Conservation (phyloP, 2,329 filamentous ascomycete genomes). For the Decorospora gaudefroyi region DNA sequence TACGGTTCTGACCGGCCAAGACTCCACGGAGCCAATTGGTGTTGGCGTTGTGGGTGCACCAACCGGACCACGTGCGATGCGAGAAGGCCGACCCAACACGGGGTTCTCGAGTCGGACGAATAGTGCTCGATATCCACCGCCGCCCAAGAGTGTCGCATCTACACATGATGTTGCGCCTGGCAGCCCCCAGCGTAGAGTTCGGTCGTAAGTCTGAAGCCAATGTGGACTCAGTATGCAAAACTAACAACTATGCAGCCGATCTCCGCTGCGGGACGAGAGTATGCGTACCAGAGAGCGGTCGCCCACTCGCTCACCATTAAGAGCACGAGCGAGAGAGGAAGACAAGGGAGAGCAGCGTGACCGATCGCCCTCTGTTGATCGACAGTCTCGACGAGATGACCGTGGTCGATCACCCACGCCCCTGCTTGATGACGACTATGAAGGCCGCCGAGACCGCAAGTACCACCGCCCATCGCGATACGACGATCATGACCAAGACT, state of each 20-base stretch:
- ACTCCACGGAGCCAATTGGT: slow-evolving; percentile 49
- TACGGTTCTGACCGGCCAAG: slow-evolving; percentile 44
- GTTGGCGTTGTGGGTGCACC: slow-evolving; percentile 74
- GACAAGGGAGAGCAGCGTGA: slow-evolving; percentile 23
- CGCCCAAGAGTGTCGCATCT: slow-evolving; percentile 27
- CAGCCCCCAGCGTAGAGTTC: slow-evolving; percentile 36
- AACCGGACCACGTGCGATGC: slow-evolving; percentile 92
- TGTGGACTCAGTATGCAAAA: neutral
- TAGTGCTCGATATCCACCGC: slow-evolving; percentile 31
- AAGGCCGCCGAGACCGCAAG: slow-evolving; percentile 49
- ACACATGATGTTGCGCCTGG: slow-evolving; percentile 23
- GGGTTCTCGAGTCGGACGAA: slow-evolving; percentile 67
- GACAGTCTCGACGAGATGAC: slow-evolving; percentile 55
- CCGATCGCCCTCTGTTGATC: slow-evolving; percentile 38
- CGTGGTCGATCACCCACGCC: slow-evolving; percentile 59
- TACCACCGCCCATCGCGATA: slow-evolving; percentile 56
- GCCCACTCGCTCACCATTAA: slow-evolving; percentile 49
- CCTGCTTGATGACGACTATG: slow-evolving; percentile 35
- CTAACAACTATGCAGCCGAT: slow-evolving; percentile 31
- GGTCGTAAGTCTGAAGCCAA: slow-evolving; percentile 33
- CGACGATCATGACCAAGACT: slow-evolving; percentile 48
- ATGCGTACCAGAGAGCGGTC: slow-evolving; percentile 47
- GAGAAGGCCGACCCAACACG: slow-evolving; percentile 82
- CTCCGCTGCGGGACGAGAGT: slow-evolving; percentile 42
- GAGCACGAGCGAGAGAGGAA: slow-evolving; percentile 42